phyloP scores from a whole-genome alignment of 208 protist genomes.

The Trypanosoma theileri region DNA sequence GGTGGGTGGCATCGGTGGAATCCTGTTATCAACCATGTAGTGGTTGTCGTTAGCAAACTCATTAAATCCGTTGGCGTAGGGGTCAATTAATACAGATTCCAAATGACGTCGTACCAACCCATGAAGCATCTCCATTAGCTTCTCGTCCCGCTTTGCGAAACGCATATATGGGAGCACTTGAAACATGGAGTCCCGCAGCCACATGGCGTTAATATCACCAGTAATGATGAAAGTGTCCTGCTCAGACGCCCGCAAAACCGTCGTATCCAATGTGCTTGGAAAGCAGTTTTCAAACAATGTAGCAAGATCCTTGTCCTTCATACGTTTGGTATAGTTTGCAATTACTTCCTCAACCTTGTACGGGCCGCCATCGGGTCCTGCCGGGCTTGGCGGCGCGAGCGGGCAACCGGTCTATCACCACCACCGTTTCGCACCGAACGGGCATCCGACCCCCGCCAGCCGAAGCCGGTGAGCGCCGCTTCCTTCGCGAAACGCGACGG shows the following conservation, averaged over 20 bases:
- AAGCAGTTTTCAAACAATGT: background rate
- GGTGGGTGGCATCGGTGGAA: background rate
- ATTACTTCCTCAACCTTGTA: background rate
- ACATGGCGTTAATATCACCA: background rate
- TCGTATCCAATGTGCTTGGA: background rate
- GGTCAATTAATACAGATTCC: background rate
- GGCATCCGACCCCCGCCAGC: too few species aligned
- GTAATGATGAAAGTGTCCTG: background rate
- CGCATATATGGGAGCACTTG: background rate
- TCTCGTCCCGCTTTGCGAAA: background rate
- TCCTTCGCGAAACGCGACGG: too few species aligned
- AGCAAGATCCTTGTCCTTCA: background rate
- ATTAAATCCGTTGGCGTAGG: background rate
- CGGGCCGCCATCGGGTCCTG: too few species aligned
- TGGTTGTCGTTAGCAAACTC: background rate
- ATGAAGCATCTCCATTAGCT: background rate
- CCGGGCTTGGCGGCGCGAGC: too few species aligned
- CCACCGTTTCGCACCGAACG: too few species aligned
- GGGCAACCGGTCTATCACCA: too few species aligned
- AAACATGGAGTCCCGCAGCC: background rate
- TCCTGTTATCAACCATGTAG: background rate
- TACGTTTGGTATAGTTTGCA: background rate
- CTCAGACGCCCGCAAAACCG: background rate
- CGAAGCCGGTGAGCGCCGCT: too few species aligned
- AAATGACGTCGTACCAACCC: background rate